Evolutionary conservation across 208 protist species (phyloP), one percentile per base, ranked within the genome.

Genomic region (Leishmania gerbilli): DNA sequence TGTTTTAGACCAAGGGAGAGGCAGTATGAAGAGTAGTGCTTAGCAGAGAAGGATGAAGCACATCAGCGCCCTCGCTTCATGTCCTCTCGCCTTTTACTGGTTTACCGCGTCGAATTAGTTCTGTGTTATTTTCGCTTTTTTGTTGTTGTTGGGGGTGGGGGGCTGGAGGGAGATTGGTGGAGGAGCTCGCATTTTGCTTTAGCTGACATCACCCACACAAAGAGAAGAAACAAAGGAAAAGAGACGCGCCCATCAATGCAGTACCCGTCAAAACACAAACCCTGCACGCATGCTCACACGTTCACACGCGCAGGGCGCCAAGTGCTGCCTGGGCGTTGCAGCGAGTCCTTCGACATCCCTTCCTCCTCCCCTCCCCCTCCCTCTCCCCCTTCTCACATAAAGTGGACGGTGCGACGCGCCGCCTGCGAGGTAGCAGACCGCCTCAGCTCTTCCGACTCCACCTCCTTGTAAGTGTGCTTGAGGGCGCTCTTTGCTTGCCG

Each of bases 401-500:
- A 94, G 51, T 96, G 90, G 21, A 93, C 87, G 0, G 91, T 96
- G 27, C 87, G 87, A 11, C 87, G 85, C 24, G 84, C 91, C 5
- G 77, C 77, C 80, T 88, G 74, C 69, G 90, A 91, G 21, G 81
- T 76, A 17, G 84, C 84, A 1, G 72, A 74, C 24, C 89, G 85
- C 79, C 87, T 90, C 60, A 86, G 56, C 82, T 98, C 93, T 71
- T 95, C 89, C 21, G 78, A 77, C 83, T 95, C 91, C 72, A 95
- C 81, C 31, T 72, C 77, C 85, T 93, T 96, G 82, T 97, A 98
- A n/a, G 84, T 85, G 45, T 91, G 81, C 79, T 93, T 94, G 17
- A 97, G 77, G 40, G 87, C 86, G 53, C 87, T 93, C 86, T 98
- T 98, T 77, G 95, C 91, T 64, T 88, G 83, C 1, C 95, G 88